Evolutionary conservation across 2,329 filamentous ascomycete species (phyloP).

Genomic region (Ascocoryne sarcoides): DNA sequence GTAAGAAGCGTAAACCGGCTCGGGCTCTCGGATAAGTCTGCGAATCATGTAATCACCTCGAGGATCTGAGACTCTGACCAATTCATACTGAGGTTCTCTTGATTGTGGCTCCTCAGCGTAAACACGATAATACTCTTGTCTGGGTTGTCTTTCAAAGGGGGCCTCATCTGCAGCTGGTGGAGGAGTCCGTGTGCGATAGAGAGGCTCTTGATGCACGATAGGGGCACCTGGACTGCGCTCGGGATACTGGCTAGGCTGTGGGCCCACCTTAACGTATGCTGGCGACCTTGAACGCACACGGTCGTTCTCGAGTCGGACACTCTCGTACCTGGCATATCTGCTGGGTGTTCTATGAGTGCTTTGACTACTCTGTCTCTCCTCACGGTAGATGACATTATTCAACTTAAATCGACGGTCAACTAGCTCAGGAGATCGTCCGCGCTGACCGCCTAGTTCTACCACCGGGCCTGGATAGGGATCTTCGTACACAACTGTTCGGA

Average conservation of each 20-base stretch:
- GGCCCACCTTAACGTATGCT: constrained; percentile 26
- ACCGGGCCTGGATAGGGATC: constrained; percentile 17
- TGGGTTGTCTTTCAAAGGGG: constrained; percentile 25
- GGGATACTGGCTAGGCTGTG: constrained; percentile 24
- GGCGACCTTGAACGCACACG: constrained; percentile 30
- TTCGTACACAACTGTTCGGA: constrained; percentile 19
- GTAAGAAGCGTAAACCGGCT: constrained; percentile 25
- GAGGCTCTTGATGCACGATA: constrained; percentile 20
- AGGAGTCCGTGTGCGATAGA: constrained; percentile 26
- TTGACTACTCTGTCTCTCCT: constrained; percentile 26
- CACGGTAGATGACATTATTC: constrained; percentile 28
- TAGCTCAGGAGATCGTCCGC: constrained; percentile 26
- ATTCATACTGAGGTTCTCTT: constrained; percentile 32
- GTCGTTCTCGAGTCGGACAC: constrained; percentile 27
- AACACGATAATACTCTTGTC: constrained; percentile 29
- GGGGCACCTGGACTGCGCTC: constrained; percentile 26
- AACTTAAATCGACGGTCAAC: constrained; percentile 27
- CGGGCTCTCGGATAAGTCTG: constrained; percentile 32
- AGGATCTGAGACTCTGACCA: constrained; percentile 37
- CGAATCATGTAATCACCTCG: constrained; percentile 39
- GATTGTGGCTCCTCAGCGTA: constrained; percentile 27
- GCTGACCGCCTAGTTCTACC: constrained; percentile 12
- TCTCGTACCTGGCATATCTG: constrained; percentile 29
- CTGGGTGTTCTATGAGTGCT: constrained; percentile 23
- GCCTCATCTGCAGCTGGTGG: constrained; percentile 19